Evolutionary conservation across 2,329 filamentous ascomycete genomes (phyloP).

Genomic region (Alternaria ethzedia): DNA sequence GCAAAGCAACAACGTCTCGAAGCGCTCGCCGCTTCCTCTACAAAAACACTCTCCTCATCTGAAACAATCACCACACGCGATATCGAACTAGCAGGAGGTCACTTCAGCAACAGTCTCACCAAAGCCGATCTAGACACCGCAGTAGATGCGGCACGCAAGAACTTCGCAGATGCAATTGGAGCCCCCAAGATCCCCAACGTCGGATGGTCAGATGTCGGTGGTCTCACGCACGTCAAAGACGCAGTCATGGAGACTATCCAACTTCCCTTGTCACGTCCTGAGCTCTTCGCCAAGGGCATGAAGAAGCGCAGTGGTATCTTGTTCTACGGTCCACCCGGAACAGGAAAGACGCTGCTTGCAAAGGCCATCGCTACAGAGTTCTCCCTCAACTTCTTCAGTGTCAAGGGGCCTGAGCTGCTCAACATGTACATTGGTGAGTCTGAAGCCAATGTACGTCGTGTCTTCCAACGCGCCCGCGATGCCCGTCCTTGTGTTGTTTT

Average conservation of each 20-base stretch:
- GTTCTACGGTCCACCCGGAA: constrained; percentile 90
- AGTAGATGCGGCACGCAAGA: constrained; percentile 93
- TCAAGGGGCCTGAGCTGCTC: constrained; percentile 88
- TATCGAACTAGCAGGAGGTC: constrained; percentile 85
- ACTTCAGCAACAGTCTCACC: constrained; percentile 77
- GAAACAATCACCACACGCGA: constrained; percentile 72
- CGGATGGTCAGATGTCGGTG: constrained; percentile 94
- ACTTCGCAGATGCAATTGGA: constrained; percentile 96
- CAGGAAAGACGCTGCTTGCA: constrained; percentile 88
- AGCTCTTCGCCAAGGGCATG: constrained; percentile 96
- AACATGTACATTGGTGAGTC: constrained; percentile 98
- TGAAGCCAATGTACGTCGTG: constrained; percentile 86
- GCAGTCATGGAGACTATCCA: constrained; percentile 98
- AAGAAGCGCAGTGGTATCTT: constrained; percentile 95
- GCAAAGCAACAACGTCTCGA: constrained; percentile 79
- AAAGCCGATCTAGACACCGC: constrained; percentile 88
- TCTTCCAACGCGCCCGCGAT: constrained; percentile 86
- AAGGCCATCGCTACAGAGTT: constrained; percentile 95
- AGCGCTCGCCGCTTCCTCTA: constrained; percentile 64
- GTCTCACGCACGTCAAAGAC: constrained; percentile 91
- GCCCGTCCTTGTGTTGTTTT: constrained; percentile 89
- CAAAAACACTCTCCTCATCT: constrained; percentile 40
- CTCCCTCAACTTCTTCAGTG: constrained; percentile 91
- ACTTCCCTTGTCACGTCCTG: constrained; percentile 85
- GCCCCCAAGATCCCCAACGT: constrained; percentile 98